Conservation (phyloP, 2,329 filamentous ascomycete genomes). For the Diaporthe ilicicola region DNA sequence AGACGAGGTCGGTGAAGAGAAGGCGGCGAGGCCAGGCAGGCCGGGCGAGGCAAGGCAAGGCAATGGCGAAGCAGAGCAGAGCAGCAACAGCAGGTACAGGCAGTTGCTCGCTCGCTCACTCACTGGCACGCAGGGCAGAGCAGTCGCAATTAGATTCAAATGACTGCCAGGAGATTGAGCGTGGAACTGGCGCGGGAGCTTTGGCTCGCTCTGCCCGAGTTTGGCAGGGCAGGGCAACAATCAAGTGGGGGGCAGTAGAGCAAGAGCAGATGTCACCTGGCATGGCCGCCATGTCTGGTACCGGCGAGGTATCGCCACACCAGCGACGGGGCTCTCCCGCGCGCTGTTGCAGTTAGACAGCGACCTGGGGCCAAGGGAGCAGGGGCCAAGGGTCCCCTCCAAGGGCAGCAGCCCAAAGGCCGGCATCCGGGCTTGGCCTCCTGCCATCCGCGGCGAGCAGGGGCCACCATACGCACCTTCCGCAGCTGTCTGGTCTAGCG, state of each 20-base stretch:
- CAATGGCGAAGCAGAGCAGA: neutral
- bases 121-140: slow-evolving; percentile 16
- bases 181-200: slow-evolving; percentile 31
- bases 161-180: slow-evolving; percentile 34
- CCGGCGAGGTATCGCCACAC: neutral
- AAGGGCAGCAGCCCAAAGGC: slow-evolving; percentile 24
- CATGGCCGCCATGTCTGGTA: slow-evolving; percentile 13
- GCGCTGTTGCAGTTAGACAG: neutral
- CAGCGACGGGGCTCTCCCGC: neutral
- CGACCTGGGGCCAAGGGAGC: neutral
- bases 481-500: slow-evolving; percentile 13
- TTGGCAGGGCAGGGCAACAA: slow-evolving; percentile 26
- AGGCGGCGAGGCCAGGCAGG: slow-evolving; percentile 9
- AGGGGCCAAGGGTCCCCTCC: neutral
- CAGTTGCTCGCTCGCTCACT: neutral
- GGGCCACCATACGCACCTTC: slow-evolving; percentile 24
- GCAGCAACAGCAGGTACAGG: slow-evolving; percentile 8
- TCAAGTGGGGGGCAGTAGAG: slow-evolving; percentile 20
- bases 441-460: slow-evolving; percentile 30
- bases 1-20: slow-evolving; percentile 19
- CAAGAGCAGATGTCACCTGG: slow-evolving; percentile 17
- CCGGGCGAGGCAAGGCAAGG: neutral
- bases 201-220: slow-evolving; percentile 34
- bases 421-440: slow-evolving; percentile 24
- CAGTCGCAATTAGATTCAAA: slow-evolving; percentile 33